Evolutionary conservation across 139 green algal species (phyloP), one percentile per base, ranked within the genome.

Genomic region (Auxenochlorella pyrenoidosa): DNA sequence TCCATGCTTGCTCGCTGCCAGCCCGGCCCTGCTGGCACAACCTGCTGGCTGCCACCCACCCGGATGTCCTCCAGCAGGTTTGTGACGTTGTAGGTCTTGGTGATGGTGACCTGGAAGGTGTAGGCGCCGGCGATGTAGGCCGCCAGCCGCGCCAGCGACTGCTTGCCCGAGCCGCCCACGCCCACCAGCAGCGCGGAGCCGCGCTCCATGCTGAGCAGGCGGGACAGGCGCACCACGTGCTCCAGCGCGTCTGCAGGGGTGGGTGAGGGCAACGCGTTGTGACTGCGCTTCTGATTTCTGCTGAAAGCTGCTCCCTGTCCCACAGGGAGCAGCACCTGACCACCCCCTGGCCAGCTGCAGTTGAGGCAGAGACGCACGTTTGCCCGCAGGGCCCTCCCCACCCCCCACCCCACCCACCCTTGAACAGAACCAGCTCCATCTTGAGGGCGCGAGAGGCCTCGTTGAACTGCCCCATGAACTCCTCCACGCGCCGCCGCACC

Each of bases 41-140:
- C n/a, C n/a, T n/a, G n/a, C n/a, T n/a, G n/a, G n/a, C 72, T 34
- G 36, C 72, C 72, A 79, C 72, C 72, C 30, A 87, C 89, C 94
- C 98, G 98, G 90, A 99, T 95, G 93, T 99, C 97, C 86, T 99
- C 97, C 89, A 99, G 95, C 72, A 99, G 92, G 92, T 98, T 98
- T 79, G 94, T 90, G 24, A 94, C 87, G 91, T 95, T 96, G 93
- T 99, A 99, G 2, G 93, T 95, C 92, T 98, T 95, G 38, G 93
- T 95, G 66, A 96, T 88, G 8, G 93, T 95, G 86, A 95, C 94
- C 85, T 96, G 91, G 93, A 98, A 98, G 65, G 84, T 80, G 32
- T 60, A 86, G 66, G 38, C 75, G 38, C 91, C 92, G 6, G 93
- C 91, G 60, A 98, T 97, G 91, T 98, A 96, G 24, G 97, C 94